Percentiles rank a stretch among this genome's conserved stretches.
phyloP scores from a whole-genome alignment of 2,329 filamentous ascomycete species.

The Cladobotryum mycophilum region DNA sequence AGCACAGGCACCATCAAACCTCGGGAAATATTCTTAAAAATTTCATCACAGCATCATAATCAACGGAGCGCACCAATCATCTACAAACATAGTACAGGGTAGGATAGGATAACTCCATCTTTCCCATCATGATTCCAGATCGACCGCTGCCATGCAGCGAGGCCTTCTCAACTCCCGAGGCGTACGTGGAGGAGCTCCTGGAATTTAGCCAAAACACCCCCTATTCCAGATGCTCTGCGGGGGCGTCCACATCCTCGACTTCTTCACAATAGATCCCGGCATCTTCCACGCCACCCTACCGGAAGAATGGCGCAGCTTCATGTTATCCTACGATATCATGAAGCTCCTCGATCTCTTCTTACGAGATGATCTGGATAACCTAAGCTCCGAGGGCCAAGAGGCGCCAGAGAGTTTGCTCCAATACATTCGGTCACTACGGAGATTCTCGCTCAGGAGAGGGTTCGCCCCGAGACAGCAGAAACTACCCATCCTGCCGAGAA shows the following conservation, averaged over 20 bases:
- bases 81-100: too few species aligned
- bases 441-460: constrained; percentile 59
- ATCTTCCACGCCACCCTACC: constrained; percentile 75
- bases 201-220: constrained; percentile 67
- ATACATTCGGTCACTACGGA: constrained; percentile 67
- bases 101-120: too few species aligned
- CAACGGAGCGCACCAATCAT: too few species aligned
- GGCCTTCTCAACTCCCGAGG: constrained; percentile 63
- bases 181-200: constrained; percentile 74
- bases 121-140: constrained; percentile 40
- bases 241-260: constrained; percentile 94
- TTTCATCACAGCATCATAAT: too few species aligned
- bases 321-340: constrained; percentile 64
- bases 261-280: constrained; percentile 80
- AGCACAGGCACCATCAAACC: too few species aligned
- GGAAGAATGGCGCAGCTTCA: constrained; percentile 73
- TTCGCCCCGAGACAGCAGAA: constrained; percentile 43
- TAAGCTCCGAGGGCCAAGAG: constrained; percentile 20
- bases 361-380: constrained; percentile 59
- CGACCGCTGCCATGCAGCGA: constrained; percentile 62
- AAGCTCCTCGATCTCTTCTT: constrained; percentile 74
- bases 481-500: constrained; percentile 56
- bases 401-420: constrained; percentile 55
- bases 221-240: constrained; percentile 87
- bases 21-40: too few species aligned